phyloP scores from a whole-genome alignment of 1,284 basidiomycete species.

The Veloporphyrellus conicus region DNA sequence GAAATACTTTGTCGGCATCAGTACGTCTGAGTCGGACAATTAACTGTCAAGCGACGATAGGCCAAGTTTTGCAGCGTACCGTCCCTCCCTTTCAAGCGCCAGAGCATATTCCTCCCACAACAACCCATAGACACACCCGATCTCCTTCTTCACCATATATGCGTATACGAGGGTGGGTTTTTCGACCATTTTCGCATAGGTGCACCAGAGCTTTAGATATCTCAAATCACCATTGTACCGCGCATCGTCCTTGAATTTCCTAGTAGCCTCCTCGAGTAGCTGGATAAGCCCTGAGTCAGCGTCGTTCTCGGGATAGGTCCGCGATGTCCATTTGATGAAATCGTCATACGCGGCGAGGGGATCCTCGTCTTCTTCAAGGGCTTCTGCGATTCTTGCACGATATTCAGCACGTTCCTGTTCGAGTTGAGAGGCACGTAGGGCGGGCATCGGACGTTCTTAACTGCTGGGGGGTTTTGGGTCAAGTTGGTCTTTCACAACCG shows the following conservation, averaged over 20 bases:
- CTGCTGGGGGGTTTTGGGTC: neutral
- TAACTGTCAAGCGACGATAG: conserved; percentile 6
- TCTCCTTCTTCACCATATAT: conserved; percentile 71
- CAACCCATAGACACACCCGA: conserved; percentile 73
- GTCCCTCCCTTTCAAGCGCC: conserved; percentile 65
- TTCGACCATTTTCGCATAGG: conserved; percentile 70
- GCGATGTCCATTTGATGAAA: conserved; percentile 63
- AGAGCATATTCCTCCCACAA: conserved; percentile 86
- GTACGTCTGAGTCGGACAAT: conserved; percentile 45
- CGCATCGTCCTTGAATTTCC: conserved; percentile 74
- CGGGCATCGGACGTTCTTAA: conserved; percentile 22
- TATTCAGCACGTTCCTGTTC: conserved; percentile 35
- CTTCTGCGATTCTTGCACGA: conserved; percentile 35
- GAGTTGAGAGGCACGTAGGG: conserved; percentile 29
- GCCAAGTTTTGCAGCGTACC: conserved; percentile 48
- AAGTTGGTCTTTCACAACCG: conserved; percentile 18
- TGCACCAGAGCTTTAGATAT: conserved; percentile 85
- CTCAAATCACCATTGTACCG: conserved; percentile 83
- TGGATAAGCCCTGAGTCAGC: conserved; percentile 59
- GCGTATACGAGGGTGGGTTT: conserved; percentile 59
- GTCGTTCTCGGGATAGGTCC: conserved; percentile 42
- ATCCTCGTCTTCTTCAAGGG: conserved; percentile 56
- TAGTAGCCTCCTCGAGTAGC: conserved; percentile 71
- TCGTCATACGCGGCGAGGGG: conserved; percentile 54
- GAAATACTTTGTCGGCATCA: conserved; percentile 82